Conservation (phyloP, 345 rosid species). For the Adansonia digitata region DNA sequence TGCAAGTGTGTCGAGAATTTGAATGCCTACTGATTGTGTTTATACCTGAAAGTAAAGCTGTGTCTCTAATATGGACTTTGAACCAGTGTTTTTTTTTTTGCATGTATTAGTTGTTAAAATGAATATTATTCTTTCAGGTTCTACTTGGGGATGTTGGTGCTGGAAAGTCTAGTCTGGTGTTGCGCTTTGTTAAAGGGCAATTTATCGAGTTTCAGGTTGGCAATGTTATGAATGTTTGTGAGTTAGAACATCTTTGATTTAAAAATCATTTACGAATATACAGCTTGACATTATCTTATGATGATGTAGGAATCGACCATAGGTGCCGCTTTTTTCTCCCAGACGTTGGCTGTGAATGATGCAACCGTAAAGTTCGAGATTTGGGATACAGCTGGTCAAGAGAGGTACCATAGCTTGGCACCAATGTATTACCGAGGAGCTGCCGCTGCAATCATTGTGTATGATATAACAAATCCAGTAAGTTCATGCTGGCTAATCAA, state of each 20-base stretch:
- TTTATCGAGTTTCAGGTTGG: not conserved
- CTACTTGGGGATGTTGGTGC: constrained; percentile 96
- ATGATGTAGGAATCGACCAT: constrained; percentile 40
- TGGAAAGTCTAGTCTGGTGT: not conserved
- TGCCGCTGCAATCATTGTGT: constrained; percentile 89
- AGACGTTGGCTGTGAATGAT: constrained; percentile 83
- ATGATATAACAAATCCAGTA: constrained; percentile 81
- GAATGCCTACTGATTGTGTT: not conserved
- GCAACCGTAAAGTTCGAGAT: constrained; percentile 98
- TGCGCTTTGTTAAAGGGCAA: not conserved
- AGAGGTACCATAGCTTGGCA: constrained; percentile 95
- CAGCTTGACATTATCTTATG: not conserved
- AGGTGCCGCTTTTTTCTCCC: constrained; percentile 96
- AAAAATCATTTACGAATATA: not conserved
- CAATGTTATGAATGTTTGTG: not conserved
- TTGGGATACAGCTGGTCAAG: constrained; percentile 25
- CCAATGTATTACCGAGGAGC: constrained; percentile 99
- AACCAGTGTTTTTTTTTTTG: not conserved
- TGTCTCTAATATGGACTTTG: not conserved
- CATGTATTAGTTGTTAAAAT: not conserved
- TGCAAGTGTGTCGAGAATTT: not conserved
- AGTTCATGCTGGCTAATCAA: constrained; percentile 12
- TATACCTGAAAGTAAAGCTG: not conserved
- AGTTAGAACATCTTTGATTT: not conserved
- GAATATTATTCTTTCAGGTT: constrained; percentile 46